A percentile compares a stretch with the other conserved stretches of the same genome.
Evolutionary conservation across 2,329 filamentous ascomycete species (phyloP).

Genomic region (Malbranchea zuffiana): DNA sequence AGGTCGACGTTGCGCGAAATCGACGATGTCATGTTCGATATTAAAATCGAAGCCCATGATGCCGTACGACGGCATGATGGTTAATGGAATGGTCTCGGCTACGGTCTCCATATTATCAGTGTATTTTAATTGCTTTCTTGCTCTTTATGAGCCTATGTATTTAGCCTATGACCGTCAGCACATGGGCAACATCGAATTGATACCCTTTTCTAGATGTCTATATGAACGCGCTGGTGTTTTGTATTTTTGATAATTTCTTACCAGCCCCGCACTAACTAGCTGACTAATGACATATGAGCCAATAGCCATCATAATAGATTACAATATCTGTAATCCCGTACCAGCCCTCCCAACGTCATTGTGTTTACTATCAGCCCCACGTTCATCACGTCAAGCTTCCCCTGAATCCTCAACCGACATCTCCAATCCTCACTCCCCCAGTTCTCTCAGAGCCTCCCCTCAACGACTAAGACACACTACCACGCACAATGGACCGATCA

Average conservation of each 20-base stretch:
- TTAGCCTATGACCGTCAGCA: too few relatives aligned
- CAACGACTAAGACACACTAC: not conserved
- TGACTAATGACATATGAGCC: too few relatives aligned
- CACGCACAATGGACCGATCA: slow-evolving; percentile 65
- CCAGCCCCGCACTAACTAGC: too few relatives aligned
- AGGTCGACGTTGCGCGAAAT: slow-evolving; percentile 57
- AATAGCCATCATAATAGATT: too few relatives aligned
- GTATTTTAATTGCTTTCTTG: slow-evolving; percentile 1
- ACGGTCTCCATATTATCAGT: not conserved
- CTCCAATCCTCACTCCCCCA: not conserved
- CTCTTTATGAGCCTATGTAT: not conserved
- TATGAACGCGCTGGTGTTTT: too few relatives aligned
- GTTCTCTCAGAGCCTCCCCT: not conserved
- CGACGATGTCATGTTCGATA: slow-evolving; percentile 69
- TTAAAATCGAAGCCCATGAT: slow-evolving; percentile 61
- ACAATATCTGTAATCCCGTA: too few relatives aligned
- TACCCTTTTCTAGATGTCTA: too few relatives aligned
- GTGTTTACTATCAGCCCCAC: too few relatives aligned
- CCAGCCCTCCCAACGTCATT: too few relatives aligned
- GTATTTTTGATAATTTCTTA: too few relatives aligned
- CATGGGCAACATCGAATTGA: too few relatives aligned
- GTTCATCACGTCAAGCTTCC: not conserved
- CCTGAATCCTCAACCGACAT: not conserved
- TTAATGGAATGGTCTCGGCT: slow-evolving; percentile 1
- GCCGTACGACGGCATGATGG: slow-evolving; percentile 46